phyloP scores from a whole-genome alignment of 2,329 filamentous ascomycete genomes.

The Paracoccidioides lutzii region DNA sequence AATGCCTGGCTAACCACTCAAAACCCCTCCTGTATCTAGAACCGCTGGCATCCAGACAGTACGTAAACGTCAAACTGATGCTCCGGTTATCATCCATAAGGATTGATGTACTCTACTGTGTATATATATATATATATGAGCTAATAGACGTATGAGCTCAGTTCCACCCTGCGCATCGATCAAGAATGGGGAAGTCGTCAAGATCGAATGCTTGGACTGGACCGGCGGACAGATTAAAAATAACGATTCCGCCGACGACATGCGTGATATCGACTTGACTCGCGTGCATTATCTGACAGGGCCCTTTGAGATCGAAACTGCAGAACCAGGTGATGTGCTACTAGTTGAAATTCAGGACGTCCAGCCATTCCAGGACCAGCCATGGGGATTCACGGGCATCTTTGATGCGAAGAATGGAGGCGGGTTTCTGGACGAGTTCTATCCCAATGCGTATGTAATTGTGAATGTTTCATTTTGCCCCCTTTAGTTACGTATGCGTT shows the following conservation, averaged over 20 bases:
- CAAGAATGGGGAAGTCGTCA: conserved; percentile 73
- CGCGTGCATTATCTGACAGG: conserved; percentile 78
- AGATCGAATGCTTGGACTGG: conserved; percentile 88
- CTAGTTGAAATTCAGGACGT: conserved; percentile 88
- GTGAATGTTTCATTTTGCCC: conserved; percentile 27
- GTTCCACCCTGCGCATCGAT: conserved; percentile 63
- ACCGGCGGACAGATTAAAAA: conserved; percentile 68
- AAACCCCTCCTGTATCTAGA: conserved; percentile 38
- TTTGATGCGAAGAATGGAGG: conserved; percentile 74
- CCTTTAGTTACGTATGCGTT: no score
- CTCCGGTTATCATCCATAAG: not conserved
- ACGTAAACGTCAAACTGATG: conserved; percentile 18
- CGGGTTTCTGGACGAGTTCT: conserved; percentile 77
- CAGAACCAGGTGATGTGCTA: conserved; percentile 72
- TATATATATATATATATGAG: no score
- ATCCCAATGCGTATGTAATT: conserved; percentile 57
- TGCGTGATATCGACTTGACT: conserved; percentile 73
- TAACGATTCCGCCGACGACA: conserved; percentile 78
- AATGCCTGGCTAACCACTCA: conserved; percentile 4
- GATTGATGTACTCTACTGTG: no score
- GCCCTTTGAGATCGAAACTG: conserved; percentile 74
- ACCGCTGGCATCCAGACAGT: conserved; percentile 90
- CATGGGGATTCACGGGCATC: conserved; percentile 81
- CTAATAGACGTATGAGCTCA: conserved; percentile 22
- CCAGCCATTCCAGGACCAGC: conserved; percentile 70